Base-by-base conservation (phyloP, 2,329 filamentous ascomycete genomes). In the Claviceps monticola region DNA sequence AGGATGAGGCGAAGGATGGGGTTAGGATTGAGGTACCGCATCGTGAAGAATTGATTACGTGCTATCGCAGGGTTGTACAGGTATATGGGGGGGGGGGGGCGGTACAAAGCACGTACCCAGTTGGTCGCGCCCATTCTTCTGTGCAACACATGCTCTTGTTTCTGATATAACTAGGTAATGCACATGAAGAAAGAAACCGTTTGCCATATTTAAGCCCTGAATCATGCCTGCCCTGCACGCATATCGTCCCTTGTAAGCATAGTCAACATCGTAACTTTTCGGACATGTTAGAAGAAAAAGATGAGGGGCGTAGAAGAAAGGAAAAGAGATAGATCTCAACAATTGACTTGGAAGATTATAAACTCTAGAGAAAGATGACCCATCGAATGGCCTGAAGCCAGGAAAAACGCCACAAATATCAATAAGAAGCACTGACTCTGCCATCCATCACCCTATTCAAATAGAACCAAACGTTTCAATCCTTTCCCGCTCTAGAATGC, bases 401-500 rank as follows among this genome's bases (percentile, higher is more conserved):
- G 41, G 4, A 21, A 43, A 14, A 43, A 43, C 21, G 21, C 42
- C 42, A 13, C 9, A 44, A 26, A 14, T 14, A 26, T 5, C 21
- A 19, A 34, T 34, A 34, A 34, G 9, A 26, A 19, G 41, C 21
- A 44, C 11, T 14, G 16, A 2, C 42, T 26, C 1, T 26, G 23
- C 43, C 23, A 34, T 17, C 16, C 14, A 7, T 17, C 39, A 34
- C 39, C 39, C 39, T 19, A 0, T 11, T 17, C 4, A 13, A 17
- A 42, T 17, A 34, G 16, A 14, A 36, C 16, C 17, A 1, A 39
- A 36, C 11, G 1, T 8, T 13, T 53, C 41, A 53, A 13, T 50
- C 39, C 50, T 44, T 52, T 23, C 46, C 48, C 46, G 39, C 39
- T 23, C 44, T 48, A 17, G 54, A 48, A 53, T 76, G 68, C 69